phyloP scores from a whole-genome alignment of 2,329 filamentous ascomycete species.

The Pleurostoma richardsiae region DNA sequence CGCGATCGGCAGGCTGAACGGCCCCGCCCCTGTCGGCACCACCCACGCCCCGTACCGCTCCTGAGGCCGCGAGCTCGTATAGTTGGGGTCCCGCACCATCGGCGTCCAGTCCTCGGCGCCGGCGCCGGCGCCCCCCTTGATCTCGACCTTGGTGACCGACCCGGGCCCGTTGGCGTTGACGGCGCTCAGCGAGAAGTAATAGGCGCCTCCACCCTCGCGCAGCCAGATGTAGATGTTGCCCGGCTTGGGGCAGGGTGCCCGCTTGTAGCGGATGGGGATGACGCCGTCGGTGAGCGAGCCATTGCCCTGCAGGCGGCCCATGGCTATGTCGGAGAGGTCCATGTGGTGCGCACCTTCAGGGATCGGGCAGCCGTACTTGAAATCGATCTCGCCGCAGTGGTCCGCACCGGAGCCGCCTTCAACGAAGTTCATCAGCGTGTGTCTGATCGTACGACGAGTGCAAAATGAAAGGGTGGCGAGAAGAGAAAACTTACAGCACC shows the following conservation, averaged over 20 bases:
- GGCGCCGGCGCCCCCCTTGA: background rate
- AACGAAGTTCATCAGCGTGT: background rate
- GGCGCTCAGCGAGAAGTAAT: conserved; percentile 1
- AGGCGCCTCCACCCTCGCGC: background rate
- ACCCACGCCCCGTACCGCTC: conserved; percentile 2
- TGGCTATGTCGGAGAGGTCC: conserved; percentile 1
- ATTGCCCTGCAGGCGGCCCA: conserved; percentile 2
- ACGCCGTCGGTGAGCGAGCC: conserved; percentile 1
- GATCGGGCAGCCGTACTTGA: conserved; percentile 1
- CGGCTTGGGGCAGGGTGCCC: conserved; percentile 1
- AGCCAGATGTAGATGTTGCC: conserved; percentile 2
- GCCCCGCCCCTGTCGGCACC: background rate
- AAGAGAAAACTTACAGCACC: conserved; percentile 8
- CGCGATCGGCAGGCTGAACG: background rate
- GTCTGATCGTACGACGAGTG: too few relatives aligned
- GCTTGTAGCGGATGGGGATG: conserved; percentile 2
- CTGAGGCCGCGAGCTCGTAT: conserved; percentile 1
- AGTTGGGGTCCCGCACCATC: background rate
- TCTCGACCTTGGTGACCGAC: background rate
- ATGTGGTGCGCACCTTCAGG: conserved; percentile 1
- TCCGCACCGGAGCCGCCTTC: background rate
- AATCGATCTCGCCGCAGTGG: conserved; percentile 1
- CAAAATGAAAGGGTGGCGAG: too few relatives aligned
- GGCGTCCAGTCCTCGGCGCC: conserved; percentile 1
- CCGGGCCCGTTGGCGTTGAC: conserved; percentile 2